Base-by-base conservation (phyloP, 176 grass and related monocot genomes). In the Oryza australiensis region DNA sequence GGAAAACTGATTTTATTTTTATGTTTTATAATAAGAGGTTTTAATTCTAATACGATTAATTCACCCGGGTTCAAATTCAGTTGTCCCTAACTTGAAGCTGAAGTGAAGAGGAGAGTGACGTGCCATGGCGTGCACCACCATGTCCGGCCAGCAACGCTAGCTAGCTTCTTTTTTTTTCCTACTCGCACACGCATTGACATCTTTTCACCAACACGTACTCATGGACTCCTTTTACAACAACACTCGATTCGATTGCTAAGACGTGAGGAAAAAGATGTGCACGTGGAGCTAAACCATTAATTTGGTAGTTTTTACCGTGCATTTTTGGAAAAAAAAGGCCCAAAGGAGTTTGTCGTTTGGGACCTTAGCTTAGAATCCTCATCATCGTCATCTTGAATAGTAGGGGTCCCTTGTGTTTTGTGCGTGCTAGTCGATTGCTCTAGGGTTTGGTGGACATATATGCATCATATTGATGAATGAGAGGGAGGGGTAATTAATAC, bases 61-160 rank as follows among this genome's bases (percentile, higher is more conserved):
- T 42, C 2, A 12, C 0, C 3, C 2, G 11, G 2, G 10, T 32
- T 27, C 13, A 26, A 18, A 63, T 22, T 29, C 9, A 9, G 30
- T 12, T n/a, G 12, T 15, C 7, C 53, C 26, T 87, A 69, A 63
- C 85, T 87, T 87, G 72, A 15, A 62, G 18, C 51, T 5, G 0
- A 82, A 87, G 79, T 24, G 28, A 70, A n/a, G 13, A 64, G 63
- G 85, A 87, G 72, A 45, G 12, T 14, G 78, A 48, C 38, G 76
- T 48, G 69, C 24, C 29, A 43, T 41, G 62, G 68, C 27, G 33
- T 22, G 14, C 28, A 38, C 26, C 27, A 63, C 28, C 75, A 18
- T 18, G 53, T 35, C 37, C 5, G 74, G 51, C 42, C 14, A 24
- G 53, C 53, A 62, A 14, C 23, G 53, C 32, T 60, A 3, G 33